A percentile compares a stretch with the other conserved stretches of the same genome.
These are phyloP conservation scores for Penicillium griseofulvum DNA, from an alignment of 2,329 filamentous ascomycete species.

Conservation along the genomic window DNA sequence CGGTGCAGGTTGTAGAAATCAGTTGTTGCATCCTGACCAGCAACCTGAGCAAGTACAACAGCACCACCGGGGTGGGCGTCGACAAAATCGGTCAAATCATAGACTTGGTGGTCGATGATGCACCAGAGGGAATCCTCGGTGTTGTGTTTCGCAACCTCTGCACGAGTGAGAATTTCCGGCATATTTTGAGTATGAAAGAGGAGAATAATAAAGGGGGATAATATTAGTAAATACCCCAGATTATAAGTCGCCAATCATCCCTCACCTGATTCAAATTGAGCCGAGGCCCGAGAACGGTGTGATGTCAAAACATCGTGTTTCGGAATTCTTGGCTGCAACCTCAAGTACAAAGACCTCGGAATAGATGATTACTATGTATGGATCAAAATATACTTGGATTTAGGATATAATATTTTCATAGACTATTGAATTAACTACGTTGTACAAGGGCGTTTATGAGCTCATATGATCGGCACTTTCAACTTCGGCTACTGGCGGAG, in stretches of 20 bases:
- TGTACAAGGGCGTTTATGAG: neutral
- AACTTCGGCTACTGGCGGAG: neutral
- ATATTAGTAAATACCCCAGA: conserved; percentile 13
- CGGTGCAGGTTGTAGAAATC: conserved; percentile 91
- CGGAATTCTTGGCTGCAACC: neutral
- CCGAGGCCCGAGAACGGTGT: conserved; percentile 17
- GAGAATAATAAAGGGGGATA: neutral
- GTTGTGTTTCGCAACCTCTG: conserved; percentile 71
- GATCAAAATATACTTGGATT: neutral
- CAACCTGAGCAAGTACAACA: conserved; percentile 75
- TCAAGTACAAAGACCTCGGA: neutral
- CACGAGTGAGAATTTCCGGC: conserved; percentile 44
- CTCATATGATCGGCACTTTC: neutral
- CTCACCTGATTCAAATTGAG: conserved; percentile 12
- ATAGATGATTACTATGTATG: neutral
- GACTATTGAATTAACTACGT: neutral
- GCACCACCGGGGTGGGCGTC: conserved; percentile 82
- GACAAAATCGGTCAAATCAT: conserved; percentile 80
- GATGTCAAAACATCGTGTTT: conserved; percentile 2
- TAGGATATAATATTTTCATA: neutral
- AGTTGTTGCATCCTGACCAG: conserved; percentile 74
- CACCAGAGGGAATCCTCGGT: conserved; percentile 75
- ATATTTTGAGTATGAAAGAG: conserved; percentile 9
- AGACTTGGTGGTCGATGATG: conserved; percentile 82
- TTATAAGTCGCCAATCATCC: conserved; percentile 14